Evolutionary conservation across 257 asterid genomes (phyloP).

Genomic region (Thymus quinquecostatus): DNA sequence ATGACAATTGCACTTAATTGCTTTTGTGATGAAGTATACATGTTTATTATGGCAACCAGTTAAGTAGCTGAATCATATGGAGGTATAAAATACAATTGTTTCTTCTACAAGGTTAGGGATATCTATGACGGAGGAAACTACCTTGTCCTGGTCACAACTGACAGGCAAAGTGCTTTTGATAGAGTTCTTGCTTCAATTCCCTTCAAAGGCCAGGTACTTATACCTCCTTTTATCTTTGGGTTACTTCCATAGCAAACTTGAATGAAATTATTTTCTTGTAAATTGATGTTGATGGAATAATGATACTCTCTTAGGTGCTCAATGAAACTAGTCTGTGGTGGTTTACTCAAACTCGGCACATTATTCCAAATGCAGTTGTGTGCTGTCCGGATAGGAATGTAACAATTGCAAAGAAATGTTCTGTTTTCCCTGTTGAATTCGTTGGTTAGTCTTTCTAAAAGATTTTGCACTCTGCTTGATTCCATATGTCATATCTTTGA

Average conservation of each 20-base stretch:
- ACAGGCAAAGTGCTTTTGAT: conserved; percentile 95
- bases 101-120: conserved; percentile 80
- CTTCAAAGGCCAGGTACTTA: conserved; percentile 85
- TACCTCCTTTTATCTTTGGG: conserved; percentile 14
- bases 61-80: conserved; percentile 13
- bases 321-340: conserved; percentile 96
- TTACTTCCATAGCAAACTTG: background rate
- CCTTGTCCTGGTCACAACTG: conserved; percentile 88
- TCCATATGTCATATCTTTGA: background rate
- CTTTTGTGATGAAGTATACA: too few species aligned
- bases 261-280: conserved; percentile 1
- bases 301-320: conserved; percentile 64
- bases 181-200: conserved; percentile 96
- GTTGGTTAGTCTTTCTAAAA: conserved; percentile 66
- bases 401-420: conserved; percentile 93
- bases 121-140: conserved; percentile 84
- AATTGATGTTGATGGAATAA: conserved; percentile 9
- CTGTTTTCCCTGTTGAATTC: conserved; percentile 93
- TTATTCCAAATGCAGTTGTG: conserved; percentile 80
- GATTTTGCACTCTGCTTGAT: conserved; percentile 4
- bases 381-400: conserved; percentile 84
- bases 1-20: background rate
- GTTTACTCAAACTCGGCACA: conserved; percentile 82
- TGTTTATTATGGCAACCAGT: background rate
- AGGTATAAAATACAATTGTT: background rate